Percentiles rank a stretch among this genome's conserved stretches.
phyloP scores from a whole-genome alignment of 805 yeast species.

The Saturnispora kantuleensis region DNA sequence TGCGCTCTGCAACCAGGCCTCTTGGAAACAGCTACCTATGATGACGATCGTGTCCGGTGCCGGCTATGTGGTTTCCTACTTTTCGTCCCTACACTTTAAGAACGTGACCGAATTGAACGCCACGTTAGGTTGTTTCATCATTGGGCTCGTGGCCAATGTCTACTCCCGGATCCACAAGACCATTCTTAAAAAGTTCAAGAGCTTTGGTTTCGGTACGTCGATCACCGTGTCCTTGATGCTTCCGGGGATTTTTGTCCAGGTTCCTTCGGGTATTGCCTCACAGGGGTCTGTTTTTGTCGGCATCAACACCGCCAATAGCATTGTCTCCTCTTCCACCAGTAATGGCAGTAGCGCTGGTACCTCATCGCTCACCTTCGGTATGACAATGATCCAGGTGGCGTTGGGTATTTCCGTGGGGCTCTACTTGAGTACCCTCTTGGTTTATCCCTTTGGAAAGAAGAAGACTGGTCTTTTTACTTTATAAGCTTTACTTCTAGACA shows the following conservation, averaged over 20 bases:
- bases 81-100: conserved; percentile 60
- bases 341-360: conserved; percentile 7
- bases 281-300: conserved; percentile 82
- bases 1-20: conserved; percentile 80
- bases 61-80: conserved; percentile 55
- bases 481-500: conserved; percentile 20
- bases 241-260: conserved; percentile 91
- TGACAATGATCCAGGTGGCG: conserved; percentile 85
- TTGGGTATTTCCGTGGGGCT: conserved; percentile 92
- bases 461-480: conserved; percentile 79
- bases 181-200: conserved; percentile 17
- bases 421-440: conserved; percentile 80
- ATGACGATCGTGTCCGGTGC: conserved; percentile 69
- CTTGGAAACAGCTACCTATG: conserved; percentile 69
- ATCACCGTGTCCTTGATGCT: conserved; percentile 93
- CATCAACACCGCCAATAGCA: conserved; percentile 58
- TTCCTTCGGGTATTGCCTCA: conserved; percentile 90
- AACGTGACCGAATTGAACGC: conserved; percentile 70
- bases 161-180: conserved; percentile 85
- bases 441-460: conserved; percentile 88
- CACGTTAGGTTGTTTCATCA: conserved; percentile 82
- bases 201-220: conserved; percentile 17
- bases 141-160: conserved; percentile 80
- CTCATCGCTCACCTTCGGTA: conserved; percentile 47
- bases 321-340: conserved; percentile 32